These are phyloP conservation scores for Trypanosoma mega DNA, from an alignment of 208 protist genomes.

Conservation along the genomic window DNA sequence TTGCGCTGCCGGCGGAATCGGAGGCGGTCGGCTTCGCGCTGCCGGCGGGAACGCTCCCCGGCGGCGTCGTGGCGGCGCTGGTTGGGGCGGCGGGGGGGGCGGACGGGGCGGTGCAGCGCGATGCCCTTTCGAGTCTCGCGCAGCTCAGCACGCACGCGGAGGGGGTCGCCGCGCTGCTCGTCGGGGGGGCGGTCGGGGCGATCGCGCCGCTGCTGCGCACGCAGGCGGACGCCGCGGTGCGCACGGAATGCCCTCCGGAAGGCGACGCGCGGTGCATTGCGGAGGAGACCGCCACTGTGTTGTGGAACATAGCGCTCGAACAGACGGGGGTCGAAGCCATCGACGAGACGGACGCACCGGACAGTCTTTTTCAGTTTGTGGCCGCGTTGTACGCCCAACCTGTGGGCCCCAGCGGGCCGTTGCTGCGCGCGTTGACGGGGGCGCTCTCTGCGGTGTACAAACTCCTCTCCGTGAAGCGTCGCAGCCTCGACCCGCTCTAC, in stretches of 20 bases:
- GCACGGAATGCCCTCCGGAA: constrained; percentile 1
- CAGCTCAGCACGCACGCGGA: background rate
- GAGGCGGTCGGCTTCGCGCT: background rate
- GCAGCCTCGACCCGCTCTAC: constrained; percentile 26
- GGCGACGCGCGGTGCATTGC: constrained; percentile 8
- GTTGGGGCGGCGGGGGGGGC: background rate
- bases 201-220: constrained; percentile 10
- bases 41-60: background rate
- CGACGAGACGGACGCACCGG: constrained; percentile 35
- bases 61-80: constrained; percentile 20
- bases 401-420: constrained; percentile 11
- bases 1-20: constrained; percentile 24
- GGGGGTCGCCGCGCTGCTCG: background rate
- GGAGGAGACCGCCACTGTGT: constrained; percentile 31
- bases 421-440: constrained; percentile 67
- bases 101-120: constrained; percentile 11
- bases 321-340: constrained; percentile 42
- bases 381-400: constrained; percentile 4
- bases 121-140: background rate
- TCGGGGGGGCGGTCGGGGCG: background rate
- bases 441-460: constrained; percentile 72
- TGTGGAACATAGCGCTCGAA: constrained; percentile 65
- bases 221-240: background rate
- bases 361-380: constrained; percentile 51
- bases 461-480: constrained; percentile 62